Base-by-base conservation (phyloP, 139 green algal species). In the Gonium pectorale region DNA sequence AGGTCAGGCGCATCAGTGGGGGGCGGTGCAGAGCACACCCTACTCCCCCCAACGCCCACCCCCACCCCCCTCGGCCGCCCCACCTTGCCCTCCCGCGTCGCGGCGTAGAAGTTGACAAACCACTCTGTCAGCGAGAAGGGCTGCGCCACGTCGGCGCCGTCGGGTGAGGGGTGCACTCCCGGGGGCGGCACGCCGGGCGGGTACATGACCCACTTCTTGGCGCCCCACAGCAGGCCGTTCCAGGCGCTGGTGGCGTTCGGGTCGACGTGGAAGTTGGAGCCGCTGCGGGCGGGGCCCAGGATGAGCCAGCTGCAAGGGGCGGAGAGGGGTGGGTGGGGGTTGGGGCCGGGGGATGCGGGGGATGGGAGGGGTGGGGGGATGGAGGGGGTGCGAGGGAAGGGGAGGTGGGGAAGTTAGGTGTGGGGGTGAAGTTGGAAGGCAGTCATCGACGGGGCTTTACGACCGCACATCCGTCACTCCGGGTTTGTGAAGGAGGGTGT, bases 191-290 rank as follows among this genome's bases (percentile, higher is more conserved):
- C 33, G 22, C 85, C 59, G 19, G 95, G 97, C 6, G 97, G 97
- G 89, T 95, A 99, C 64, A 99, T 40, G 19, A 99, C 89, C 96
- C 96, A 99, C 85, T 97, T 98, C 90, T 99, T 99, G 67, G 79
- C 24, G n/a, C 88, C 96, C 24, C 80, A 62, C 29, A 99, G 78
- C 11, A 98, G 93, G 1, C 91, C 96, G 75, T 99, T 99, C 96
- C 96, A 99, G 11, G 96, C 96, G 19, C 75, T 94, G 2, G 95
- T 98, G 35, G 89, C 80, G 83, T 99, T 99, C 51, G 97, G 97
- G 87, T 99, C 97, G 17, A 95, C 60, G 71, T 97, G 94, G 81
- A 96, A 97, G 4, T 88, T 90, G n/a, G 86, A 93, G 35, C 96
- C 96, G 40, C 83, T 94, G 40, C 94, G 90, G 7, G 44, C n/a